Conservation (phyloP, 1,284 basidiomycete species). For the Ustilago vetiveriae region DNA sequence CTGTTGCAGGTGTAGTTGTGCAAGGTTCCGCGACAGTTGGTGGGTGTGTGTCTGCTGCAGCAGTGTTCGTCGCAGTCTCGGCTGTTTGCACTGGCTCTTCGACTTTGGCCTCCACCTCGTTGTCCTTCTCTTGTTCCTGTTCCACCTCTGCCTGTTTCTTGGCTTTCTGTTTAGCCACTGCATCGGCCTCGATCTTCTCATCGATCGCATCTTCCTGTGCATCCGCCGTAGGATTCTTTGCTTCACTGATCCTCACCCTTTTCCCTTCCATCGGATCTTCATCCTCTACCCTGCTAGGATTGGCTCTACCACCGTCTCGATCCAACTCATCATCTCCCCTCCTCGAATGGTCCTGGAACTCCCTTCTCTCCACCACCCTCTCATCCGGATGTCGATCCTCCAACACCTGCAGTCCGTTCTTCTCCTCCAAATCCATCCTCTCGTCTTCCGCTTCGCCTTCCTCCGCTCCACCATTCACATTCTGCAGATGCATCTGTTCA, state of each 20-base stretch:
- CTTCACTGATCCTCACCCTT: constrained; percentile 9
- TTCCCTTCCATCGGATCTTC: not conserved
- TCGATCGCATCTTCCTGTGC: constrained; percentile 19
- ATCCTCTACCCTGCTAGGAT: constrained; percentile 16
- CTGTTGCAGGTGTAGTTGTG: not conserved
- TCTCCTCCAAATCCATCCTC: constrained; percentile 44
- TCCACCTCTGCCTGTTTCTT: not conserved
- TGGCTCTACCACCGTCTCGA: constrained; percentile 11
- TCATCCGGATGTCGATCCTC: constrained; percentile 29
- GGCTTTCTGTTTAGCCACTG: constrained; percentile 13
- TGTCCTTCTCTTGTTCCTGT: no score
- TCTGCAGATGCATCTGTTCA: constrained; percentile 34
- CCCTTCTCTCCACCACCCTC: constrained; percentile 25
- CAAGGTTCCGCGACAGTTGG: no score
- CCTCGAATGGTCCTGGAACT: constrained; percentile 40
- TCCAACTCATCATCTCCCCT: constrained; percentile 54
- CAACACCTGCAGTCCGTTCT: constrained; percentile 39
- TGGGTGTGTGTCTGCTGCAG: not conserved
- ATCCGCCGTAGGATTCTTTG: constrained; percentile 7
- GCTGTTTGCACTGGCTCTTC: not conserved
- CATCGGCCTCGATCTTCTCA: constrained; percentile 18
- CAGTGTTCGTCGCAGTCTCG: not conserved
- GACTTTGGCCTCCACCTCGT: no score
- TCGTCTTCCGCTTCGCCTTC: constrained; percentile 40
- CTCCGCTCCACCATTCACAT: constrained; percentile 44